Evolutionary conservation across 805 yeast species (phyloP).

Genomic region (Kluyveromyces lactis): DNA sequence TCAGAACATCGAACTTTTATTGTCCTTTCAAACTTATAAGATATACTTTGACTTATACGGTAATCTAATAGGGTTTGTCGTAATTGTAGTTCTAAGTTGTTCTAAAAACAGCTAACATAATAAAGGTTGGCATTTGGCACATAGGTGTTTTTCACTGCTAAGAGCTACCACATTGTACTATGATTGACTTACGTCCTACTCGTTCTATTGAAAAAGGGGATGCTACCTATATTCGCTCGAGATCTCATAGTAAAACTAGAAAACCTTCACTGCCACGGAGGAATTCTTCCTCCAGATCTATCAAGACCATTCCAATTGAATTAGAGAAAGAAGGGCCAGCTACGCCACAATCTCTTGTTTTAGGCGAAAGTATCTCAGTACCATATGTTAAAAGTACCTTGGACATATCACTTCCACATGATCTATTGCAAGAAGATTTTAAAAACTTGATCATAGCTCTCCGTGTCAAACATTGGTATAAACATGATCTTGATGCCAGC

Average conservation of each 20-base stretch:
- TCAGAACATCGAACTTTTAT: too few species aligned
- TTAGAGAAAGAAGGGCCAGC: slow-evolving; percentile 9
- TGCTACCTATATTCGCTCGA: slow-evolving; percentile 19
- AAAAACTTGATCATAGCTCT: slow-evolving; percentile 54
- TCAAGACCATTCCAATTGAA: slow-evolving; percentile 24
- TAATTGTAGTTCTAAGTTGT: too few species aligned
- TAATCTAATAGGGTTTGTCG: too few species aligned
- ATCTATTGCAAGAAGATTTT: slow-evolving; percentile 77
- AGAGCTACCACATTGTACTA: neutral
- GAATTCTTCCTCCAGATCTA: slow-evolving; percentile 22
- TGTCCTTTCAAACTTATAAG: too few species aligned
- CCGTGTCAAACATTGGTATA: slow-evolving; percentile 72
- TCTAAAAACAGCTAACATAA: too few species aligned
- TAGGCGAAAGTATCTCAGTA: slow-evolving; percentile 18
- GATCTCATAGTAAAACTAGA: slow-evolving; percentile 34
- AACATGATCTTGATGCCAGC: slow-evolving; percentile 32
- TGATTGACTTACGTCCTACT: slow-evolving; percentile 3
- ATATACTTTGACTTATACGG: too few species aligned
- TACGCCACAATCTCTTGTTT: slow-evolving; percentile 3
- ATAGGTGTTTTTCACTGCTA: too few species aligned
- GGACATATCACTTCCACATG: slow-evolving; percentile 74
- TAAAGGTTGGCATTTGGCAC: too few species aligned
- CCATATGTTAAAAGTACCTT: slow-evolving; percentile 49
- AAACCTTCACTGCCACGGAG: slow-evolving; percentile 20
- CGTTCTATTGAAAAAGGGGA: slow-evolving; percentile 3